Percentiles rank a stretch among this genome's conserved stretches.
Evolutionary conservation across 768 basidiomycete species (phyloP).

Genomic region (Tulasnella sp.): DNA sequence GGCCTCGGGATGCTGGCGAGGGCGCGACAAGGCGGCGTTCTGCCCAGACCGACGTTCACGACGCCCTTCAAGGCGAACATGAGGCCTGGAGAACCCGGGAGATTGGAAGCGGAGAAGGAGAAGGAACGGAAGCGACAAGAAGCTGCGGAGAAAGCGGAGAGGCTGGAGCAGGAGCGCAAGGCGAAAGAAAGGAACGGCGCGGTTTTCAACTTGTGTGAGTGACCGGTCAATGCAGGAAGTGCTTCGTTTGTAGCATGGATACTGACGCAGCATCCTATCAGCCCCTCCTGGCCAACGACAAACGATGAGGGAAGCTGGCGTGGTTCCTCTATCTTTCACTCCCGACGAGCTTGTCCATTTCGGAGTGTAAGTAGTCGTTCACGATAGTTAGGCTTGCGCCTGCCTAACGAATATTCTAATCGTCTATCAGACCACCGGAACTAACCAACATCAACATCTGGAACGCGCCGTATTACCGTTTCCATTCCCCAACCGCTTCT

Average conservation of each 20-base stretch:
- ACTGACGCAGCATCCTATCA: background rate
- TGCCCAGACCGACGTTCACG: conserved; percentile 17
- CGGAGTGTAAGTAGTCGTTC: background rate
- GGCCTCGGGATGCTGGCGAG: background rate
- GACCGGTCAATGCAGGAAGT: no score
- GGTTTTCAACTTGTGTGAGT: conserved; percentile 27
- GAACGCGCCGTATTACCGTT: conserved; percentile 37
- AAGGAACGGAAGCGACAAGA: conserved; percentile 4
- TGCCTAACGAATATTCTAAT: background rate
- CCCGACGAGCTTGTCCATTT: conserved; percentile 7
- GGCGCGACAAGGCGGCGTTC: background rate
- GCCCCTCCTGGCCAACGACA: conserved; percentile 5
- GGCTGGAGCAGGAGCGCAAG: conserved; percentile 7
- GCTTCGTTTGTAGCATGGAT: no score
- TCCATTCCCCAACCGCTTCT: conserved; percentile 30
- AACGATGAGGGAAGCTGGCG: conserved; percentile 15
- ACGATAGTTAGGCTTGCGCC: background rate
- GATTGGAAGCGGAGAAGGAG: conserved; percentile 4
- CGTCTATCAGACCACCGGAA: conserved; percentile 34
- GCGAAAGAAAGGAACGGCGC: conserved; percentile 4
- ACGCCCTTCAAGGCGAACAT: conserved; percentile 29
- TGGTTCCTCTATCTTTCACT: conserved; percentile 9
- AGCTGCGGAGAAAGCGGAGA: conserved; percentile 21
- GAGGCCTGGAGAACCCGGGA: background rate
- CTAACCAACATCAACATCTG: conserved; percentile 34